These are phyloP conservation scores for Leishmania aethiopica DNA, from an alignment of 208 protist species.

Conservation along the genomic window DNA sequence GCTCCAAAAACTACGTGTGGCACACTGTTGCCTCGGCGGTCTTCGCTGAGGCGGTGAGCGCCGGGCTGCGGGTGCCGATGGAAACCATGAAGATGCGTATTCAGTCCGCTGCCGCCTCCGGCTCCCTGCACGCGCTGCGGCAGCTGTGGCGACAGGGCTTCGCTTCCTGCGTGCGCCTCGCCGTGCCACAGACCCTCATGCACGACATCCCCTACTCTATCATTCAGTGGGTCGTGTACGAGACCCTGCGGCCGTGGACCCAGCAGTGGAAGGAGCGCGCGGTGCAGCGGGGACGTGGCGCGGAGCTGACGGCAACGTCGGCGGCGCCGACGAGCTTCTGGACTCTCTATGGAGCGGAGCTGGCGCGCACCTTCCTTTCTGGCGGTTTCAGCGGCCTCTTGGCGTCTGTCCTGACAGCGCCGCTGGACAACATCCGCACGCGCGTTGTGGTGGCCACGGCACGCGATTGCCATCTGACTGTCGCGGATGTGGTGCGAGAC, in stretches of 20 bases:
- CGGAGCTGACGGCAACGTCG: neutral
- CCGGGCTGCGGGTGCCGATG: constrained; percentile 80
- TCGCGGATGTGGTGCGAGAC: constrained; percentile 40
- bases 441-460: constrained; percentile 60
- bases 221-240: constrained; percentile 80
- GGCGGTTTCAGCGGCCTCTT: constrained; percentile 79
- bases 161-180: constrained; percentile 41
- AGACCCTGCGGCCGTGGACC: constrained; percentile 69
- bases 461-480: constrained; percentile 30
- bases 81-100: constrained; percentile 87
- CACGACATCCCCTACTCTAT: constrained; percentile 86
- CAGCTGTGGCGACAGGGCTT: constrained; percentile 56
- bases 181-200: constrained; percentile 70
- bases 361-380: constrained; percentile 61
- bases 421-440: constrained; percentile 82
- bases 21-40: constrained; percentile 50
- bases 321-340: constrained; percentile 11
- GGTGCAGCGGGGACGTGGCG: neutral
- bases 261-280: constrained; percentile 24
- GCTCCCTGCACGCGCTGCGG: constrained; percentile 44
- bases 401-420: constrained; percentile 67
- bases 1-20: constrained; percentile 23
- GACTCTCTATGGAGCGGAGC: constrained; percentile 32
- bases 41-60: constrained; percentile 60
- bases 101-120: constrained; percentile 54